A percentile compares a stretch with the other conserved stretches of the same genome.
Evolutionary conservation across 768 basidiomycete genomes (phyloP).

Genomic region (Calocera viscosa): DNA sequence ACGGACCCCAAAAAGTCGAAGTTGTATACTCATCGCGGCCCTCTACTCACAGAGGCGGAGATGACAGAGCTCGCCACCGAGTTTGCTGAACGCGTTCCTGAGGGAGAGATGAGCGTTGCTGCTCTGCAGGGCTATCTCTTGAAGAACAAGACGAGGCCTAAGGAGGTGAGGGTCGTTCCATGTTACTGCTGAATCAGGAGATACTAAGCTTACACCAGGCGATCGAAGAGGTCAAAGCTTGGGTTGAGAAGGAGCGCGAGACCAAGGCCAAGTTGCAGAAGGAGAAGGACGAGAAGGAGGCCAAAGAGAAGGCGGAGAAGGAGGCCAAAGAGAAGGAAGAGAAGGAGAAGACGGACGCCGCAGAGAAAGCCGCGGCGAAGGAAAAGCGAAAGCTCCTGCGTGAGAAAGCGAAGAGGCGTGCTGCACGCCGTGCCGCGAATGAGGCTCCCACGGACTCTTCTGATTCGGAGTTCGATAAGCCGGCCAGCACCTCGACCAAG

Average conservation of each 20-base stretch:
- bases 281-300: slow-evolving; percentile 42
- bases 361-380: slow-evolving; percentile 7
- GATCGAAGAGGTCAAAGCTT: neutral
- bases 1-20: slow-evolving; percentile 37
- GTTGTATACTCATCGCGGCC: slow-evolving; percentile 37
- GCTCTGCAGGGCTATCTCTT: slow-evolving; percentile 68
- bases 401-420: neutral
- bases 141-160: slow-evolving; percentile 71
- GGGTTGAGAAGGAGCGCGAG: slow-evolving; percentile 65
- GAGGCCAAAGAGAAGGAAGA: neutral
- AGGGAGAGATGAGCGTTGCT: slow-evolving; percentile 78
- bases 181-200: neutral
- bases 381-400: neutral
- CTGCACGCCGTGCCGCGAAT: neutral
- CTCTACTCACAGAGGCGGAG: slow-evolving; percentile 61
- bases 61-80: slow-evolving; percentile 65
- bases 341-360: slow-evolving; percentile 1
- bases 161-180: slow-evolving; percentile 30
- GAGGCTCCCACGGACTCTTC: slow-evolving; percentile 1
- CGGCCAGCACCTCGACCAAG: neutral
- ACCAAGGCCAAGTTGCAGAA: slow-evolving; percentile 74
- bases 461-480: slow-evolving; percentile 6
- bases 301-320: slow-evolving; percentile 22
- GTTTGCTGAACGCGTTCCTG: slow-evolving; percentile 72
- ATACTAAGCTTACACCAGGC: neutral